Evolutionary conservation across 768 basidiomycete species (phyloP).

Genomic region (Krasilnikovozyma curviuscula): DNA sequence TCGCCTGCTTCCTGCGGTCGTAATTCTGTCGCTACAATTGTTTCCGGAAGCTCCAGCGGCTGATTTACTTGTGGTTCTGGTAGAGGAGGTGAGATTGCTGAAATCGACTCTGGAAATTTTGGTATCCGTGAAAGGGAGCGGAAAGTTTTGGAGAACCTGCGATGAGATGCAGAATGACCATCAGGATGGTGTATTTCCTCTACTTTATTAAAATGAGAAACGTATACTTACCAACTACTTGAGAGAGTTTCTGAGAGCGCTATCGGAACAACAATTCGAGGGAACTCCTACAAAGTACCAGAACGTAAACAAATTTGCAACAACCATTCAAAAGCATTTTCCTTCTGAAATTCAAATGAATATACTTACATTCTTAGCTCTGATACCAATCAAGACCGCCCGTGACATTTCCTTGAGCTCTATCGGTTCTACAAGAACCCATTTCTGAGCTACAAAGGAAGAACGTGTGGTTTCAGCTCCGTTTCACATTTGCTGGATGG

Average conservation of each 20-base stretch:
- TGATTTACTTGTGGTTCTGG: neutral
- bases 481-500: neutral
- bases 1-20: neutral
- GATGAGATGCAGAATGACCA: neutral
- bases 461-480: neutral
- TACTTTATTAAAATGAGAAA: neutral
- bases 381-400: no score
- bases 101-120: neutral
- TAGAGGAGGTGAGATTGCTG: neutral
- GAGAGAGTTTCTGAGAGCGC: constrained; percentile 1
- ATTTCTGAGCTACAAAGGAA: constrained; percentile 8
- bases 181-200: neutral
- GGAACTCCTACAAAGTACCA: neutral
- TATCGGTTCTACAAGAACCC: neutral
- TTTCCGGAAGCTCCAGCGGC: no score
- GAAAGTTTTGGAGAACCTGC: constrained; percentile 4
- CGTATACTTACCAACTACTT: neutral
- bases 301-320: neutral
- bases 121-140: constrained; percentile 1
- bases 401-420: neutral
- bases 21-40: neutral
- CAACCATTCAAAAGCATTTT: neutral
- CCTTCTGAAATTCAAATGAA: neutral
- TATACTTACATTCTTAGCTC: neutral
- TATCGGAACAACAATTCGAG: constrained; percentile 7